Base-by-base conservation (phyloP, 345 rosid genomes). In the Syzygium aromaticum region DNA sequence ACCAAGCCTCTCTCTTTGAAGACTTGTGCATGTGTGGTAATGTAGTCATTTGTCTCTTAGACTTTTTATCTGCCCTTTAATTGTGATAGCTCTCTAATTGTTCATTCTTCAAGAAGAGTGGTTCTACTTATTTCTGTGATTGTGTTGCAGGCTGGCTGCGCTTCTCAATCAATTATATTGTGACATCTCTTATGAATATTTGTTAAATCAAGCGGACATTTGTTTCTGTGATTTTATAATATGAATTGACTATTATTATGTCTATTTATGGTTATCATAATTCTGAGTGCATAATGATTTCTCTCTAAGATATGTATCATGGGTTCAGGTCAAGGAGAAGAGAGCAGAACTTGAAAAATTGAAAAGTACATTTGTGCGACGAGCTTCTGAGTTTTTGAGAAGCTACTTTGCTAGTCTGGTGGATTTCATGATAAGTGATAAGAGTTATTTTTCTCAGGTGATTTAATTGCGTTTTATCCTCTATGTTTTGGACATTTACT, bases 391-490 rank as follows among this genome's bases (percentile, higher is more conserved):
- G 89, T 98, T 96, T 94, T 90, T 98, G 94, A 94, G 97, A 92
- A 96, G 92, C 92, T 95, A 98, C 92, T 98, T 98, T 91, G 95
- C 97, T 67, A 96, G 99, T 91, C 93, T 98, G 95, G 99, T 98
- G 90, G 99, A 98, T 95, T 98, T 96, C 92, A 95, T 98, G 99
- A 92, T 98, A 87, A 94, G 97, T 90, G 99, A 96, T 92, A 96
- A 96, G 94, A 96, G 98, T 92, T 98, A 95, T 92, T 98, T 98
- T 89, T 98, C 99, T 89, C 99, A 96, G 96, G 99, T 98, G 89
- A 51, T 87, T 78, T 89, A 86, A 77, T 57, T 61, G 28, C 59
- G 28, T 80, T 73, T 57, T 86, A 30, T 53, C 78, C 27, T 84
- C 87, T 61, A 9, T 64, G 54, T 83, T 84, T 57, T 54, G 89